phyloP scores from a whole-genome alignment of 768 basidiomycete species.

The Cystoderma amianthinum region DNA sequence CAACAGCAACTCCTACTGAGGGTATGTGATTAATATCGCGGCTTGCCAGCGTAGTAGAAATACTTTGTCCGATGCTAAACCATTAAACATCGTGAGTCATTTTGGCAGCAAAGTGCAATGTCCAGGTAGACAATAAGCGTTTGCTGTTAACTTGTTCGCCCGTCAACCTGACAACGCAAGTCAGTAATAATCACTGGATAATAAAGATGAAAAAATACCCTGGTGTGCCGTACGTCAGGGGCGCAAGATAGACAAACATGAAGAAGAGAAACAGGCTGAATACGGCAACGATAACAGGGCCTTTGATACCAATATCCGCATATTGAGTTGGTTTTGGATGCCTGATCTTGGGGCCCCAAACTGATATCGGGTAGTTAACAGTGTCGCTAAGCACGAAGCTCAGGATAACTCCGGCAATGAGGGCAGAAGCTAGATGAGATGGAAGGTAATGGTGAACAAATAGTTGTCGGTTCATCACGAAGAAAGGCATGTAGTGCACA shows the following conservation, averaged over 20 bases:
- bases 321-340: constrained; percentile 46
- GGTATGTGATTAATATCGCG: constrained; percentile 4
- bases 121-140: constrained; percentile 85
- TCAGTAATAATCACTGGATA: constrained; percentile 8
- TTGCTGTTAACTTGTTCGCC: constrained; percentile 82
- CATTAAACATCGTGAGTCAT: constrained; percentile 32
- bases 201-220: constrained; percentile 51
- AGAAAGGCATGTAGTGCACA: constrained; percentile 96
- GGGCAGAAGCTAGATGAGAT: constrained; percentile 87
- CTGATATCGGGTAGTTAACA: constrained; percentile 86
- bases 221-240: constrained; percentile 94
- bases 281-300: constrained; percentile 52
- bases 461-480: constrained; percentile 93
- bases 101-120: constrained; percentile 86
- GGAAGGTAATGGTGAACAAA: constrained; percentile 99
- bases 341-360: constrained; percentile 59
- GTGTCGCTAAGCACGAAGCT: constrained; percentile 87
- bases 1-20: neutral
- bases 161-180: constrained; percentile 54
- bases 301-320: constrained; percentile 74
- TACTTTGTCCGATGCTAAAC: constrained; percentile 4
- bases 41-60: neutral
- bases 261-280: constrained; percentile 56
- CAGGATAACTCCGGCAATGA: constrained; percentile 88
- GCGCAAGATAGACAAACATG: constrained; percentile 72